Evolutionary conservation across 148 eudicot species (phyloP), one percentile per base, ranked within the genome.

Genomic region (Camellia granthamiana): DNA sequence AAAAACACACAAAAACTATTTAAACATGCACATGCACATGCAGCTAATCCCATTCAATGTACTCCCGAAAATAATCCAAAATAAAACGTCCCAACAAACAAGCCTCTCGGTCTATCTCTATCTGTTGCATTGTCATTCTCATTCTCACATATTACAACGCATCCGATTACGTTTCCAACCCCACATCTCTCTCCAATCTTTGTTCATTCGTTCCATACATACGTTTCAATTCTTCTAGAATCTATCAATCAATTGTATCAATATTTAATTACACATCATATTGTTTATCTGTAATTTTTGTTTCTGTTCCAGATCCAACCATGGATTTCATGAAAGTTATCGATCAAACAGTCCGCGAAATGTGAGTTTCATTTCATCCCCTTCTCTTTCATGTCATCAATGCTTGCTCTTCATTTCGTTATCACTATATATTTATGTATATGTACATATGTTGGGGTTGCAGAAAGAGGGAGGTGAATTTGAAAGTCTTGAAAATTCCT

Each of bases 401-500:
- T 46, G 30, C 60, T 52, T 56, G 9, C 21, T 60, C 18, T 18
- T 77, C 10, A 68, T 71, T 64, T 30, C 12, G 18, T 44, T 15
- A 7, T 13, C 52, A 49, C 52, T 49, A 54, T 14, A 0, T 5
- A 2, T 47, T 8, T 38, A 1, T 62, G 38, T 72, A 13, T 3
- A 69, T 51, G 7, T 16, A 23, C 54, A 14, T 83, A 1, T 49
- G n/a, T 38, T 54, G 30, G 51, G 54, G 62, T 84, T 84, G 43
- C 87, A 96, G 99, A 84, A 96, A 96, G 81, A 85, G 98, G 80
- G 99, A 96, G 92, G 98, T 96, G 61, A 96, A 96, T 88, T 88
- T 96, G 95, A 96, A 96, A 84, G 99, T 96, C 54, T 90, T 96
- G 97, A 93, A 96, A 90, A 94, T 96, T 77, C 99, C 99, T n/a